Evolutionary conservation across 2,329 filamentous ascomycete genomes (phyloP), one percentile per base, ranked within the genome.

Genomic region (Achaetomium macrosporum): DNA sequence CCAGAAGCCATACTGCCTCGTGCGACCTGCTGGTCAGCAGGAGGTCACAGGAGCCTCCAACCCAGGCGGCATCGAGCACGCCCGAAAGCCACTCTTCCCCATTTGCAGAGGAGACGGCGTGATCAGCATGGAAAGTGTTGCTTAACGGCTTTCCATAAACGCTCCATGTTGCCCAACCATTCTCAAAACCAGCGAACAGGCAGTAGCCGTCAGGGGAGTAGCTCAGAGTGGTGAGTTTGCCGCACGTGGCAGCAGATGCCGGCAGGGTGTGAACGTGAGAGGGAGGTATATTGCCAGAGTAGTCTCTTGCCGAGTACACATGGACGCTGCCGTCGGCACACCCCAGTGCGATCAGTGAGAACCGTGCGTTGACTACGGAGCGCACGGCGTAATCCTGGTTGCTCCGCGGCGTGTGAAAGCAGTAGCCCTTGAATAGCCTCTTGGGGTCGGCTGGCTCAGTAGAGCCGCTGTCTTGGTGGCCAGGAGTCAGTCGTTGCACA

Each of bases 191-290:
- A 41, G 87, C 90, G 69, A 99, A 96, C 9, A 99, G 78, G 67
- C 91, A 96, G 68, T 97, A 96, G 16, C 93, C 93, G 68, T 99
- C 93, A 0, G 92, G 90, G 1, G 93, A 96, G 72, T 96, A 99
- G 55, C 73, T 83, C 59, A 99, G 70, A 30, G 84, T 87, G 2
- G 82, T 90, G 47, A 96, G 72, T 12, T 72, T 69, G 0, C 93
- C 93, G 1, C 89, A 84, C 15, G 81, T 78, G 16, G 77, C 71
- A 5, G 76, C 69, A 1, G 90, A 90, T 0, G 84, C 82, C 12
- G 87, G 84, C 1, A 88, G 73, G 49, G 73, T 78, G 56, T 96
- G 82, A 31, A 79, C 81, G 67, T 97, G 91, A 1, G 92, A 97
- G 13, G 87, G 73, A 5, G 90, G 88, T 49, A 99, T 90, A 63